Conservation (phyloP, 1,284 basidiomycete species). For the Sanghuangporus weigelae region DNA sequence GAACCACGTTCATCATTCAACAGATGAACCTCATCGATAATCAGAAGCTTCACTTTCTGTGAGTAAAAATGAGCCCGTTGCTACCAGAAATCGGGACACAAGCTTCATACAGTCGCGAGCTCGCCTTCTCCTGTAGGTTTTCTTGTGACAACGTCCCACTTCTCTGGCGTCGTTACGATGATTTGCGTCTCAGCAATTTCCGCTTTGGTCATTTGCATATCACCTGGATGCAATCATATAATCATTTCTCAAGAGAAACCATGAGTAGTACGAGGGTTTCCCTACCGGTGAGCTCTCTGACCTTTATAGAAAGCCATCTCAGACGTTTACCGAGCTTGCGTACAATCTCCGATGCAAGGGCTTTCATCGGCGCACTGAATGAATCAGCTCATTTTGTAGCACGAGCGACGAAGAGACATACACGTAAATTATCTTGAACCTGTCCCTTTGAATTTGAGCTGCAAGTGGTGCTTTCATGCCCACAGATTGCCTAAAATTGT, state of each 20-base stretch:
- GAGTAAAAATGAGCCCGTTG: background rate
- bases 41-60: slow-evolving; percentile 89
- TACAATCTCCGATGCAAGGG: slow-evolving; percentile 92
- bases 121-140: slow-evolving; percentile 97
- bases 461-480: slow-evolving; percentile 34
- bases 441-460: slow-evolving; percentile 59
- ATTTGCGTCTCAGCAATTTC: slow-evolving; percentile 97
- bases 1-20: slow-evolving; percentile 98
- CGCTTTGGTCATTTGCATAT: slow-evolving; percentile 95
- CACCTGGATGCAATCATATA: slow-evolving; percentile 50
- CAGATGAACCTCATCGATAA: slow-evolving; percentile 98
- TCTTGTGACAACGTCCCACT: slow-evolving; percentile 99
- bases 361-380: slow-evolving; percentile 93
- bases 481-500: slow-evolving; percentile 54
- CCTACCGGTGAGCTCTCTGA: slow-evolving; percentile 86
- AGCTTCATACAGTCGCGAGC: slow-evolving; percentile 69
- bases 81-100: background rate
- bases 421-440: slow-evolving; percentile 99
- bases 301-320: slow-evolving; percentile 84
- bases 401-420: slow-evolving; percentile 31
- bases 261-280: background rate
- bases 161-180: slow-evolving; percentile 98
- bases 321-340: slow-evolving; percentile 89
- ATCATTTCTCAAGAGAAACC: background rate
- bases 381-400: background rate